phyloP scores from a whole-genome alignment of 2,329 filamentous ascomycete genomes.

The Pseudophaeomoniella oleicola region DNA sequence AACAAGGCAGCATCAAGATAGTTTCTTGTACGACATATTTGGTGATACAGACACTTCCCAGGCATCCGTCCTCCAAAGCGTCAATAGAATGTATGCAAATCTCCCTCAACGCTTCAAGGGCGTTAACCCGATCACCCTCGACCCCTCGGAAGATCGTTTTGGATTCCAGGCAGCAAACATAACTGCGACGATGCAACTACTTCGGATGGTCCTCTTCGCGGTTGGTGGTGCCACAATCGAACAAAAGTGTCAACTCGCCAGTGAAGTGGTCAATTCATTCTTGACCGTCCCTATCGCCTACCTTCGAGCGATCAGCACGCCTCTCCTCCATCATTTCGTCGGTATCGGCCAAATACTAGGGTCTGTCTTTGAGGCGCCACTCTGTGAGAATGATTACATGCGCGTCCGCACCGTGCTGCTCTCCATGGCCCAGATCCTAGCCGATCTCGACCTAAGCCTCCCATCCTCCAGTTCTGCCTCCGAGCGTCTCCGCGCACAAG shows the following conservation, averaged over 20 bases:
- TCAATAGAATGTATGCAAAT: conserved; percentile 8
- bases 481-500: conserved; percentile 23
- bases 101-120: conserved; percentile 10
- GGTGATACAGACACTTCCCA: conserved; percentile 4
- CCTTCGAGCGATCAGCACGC: conserved; percentile 32
- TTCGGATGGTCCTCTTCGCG: conserved; percentile 32
- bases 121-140: conserved; percentile 26
- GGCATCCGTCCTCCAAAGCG: conserved; percentile 6
- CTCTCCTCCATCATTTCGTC: conserved; percentile 33
- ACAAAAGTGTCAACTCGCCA: conserved; percentile 30
- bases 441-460: conserved; percentile 27
- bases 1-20: conserved; percentile 3
- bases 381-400: conserved; percentile 27
- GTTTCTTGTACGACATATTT: conserved; percentile 8
- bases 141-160: conserved; percentile 23
- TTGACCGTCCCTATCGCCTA: conserved; percentile 28
- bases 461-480: conserved; percentile 24
- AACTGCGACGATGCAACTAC: conserved; percentile 31
- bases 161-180: conserved; percentile 38
- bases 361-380: conserved; percentile 28
- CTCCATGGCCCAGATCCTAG: conserved; percentile 30
- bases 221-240: conserved; percentile 22
- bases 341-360: conserved; percentile 36
- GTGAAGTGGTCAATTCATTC: conserved; percentile 29
- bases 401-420: conserved; percentile 27